phyloP scores from a whole-genome alignment of 768 basidiomycete genomes.

The Suillus subalutaceus region DNA sequence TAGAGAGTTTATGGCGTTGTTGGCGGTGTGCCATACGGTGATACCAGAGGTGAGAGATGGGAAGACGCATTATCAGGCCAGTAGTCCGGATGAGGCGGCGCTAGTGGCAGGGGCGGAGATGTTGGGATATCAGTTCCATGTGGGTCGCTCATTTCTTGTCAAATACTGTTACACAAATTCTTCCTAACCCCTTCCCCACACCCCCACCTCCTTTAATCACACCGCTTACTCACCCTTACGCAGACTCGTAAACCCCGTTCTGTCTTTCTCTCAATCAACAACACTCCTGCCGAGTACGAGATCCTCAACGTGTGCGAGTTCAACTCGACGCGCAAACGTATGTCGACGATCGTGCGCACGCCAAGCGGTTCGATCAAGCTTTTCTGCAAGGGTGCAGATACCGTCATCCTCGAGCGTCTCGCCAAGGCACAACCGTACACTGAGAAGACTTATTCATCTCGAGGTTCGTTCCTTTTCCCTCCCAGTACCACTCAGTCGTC shows the following conservation, averaged over 20 bases:
- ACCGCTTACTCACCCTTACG: not conserved
- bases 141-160: slow-evolving; percentile 43
- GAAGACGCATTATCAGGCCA: slow-evolving; percentile 94
- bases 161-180: not conserved
- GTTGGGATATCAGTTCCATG: slow-evolving; percentile 92
- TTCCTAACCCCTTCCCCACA: not conserved
- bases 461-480: slow-evolving; percentile 57
- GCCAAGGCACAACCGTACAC: slow-evolving; percentile 81
- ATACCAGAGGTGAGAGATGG: slow-evolving; percentile 90
- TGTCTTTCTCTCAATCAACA: slow-evolving; percentile 83
- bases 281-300: slow-evolving; percentile 77
- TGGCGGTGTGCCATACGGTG: slow-evolving; percentile 97
- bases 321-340: slow-evolving; percentile 95
- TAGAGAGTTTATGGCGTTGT: slow-evolving; percentile 74
- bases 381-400: slow-evolving; percentile 97
- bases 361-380: slow-evolving; percentile 92
- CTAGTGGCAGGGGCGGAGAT: slow-evolving; percentile 92
- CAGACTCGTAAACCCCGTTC: slow-evolving; percentile 97
- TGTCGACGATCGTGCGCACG: slow-evolving; percentile 91
- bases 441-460: slow-evolving; percentile 85
- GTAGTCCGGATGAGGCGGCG: slow-evolving; percentile 97
- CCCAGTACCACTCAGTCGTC: not conserved
- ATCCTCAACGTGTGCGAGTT: slow-evolving; percentile 98
- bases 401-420: slow-evolving; percentile 94
- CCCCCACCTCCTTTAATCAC: not conserved